A percentile compares a stretch with the other conserved stretches of the same genome.
phyloP scores from a whole-genome alignment of 352 stramenopile genomes.

The Globisporangium uncinulatum region DNA sequence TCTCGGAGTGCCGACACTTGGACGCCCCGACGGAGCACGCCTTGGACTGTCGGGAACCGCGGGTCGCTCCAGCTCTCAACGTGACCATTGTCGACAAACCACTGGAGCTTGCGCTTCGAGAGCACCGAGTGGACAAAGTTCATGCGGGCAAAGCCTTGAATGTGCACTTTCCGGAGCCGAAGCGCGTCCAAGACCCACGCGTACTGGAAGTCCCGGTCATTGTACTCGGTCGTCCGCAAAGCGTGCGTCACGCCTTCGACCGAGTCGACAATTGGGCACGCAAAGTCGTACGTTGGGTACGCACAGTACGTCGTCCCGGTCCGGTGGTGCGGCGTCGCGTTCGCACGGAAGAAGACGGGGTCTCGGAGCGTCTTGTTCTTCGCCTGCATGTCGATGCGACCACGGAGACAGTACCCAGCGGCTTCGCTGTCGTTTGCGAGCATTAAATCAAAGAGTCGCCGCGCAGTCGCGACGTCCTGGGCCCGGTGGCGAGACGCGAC shows the following conservation, averaged over 20 bases:
- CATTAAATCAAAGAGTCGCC: slow-evolving; percentile 97
- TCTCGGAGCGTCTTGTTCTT: slow-evolving; percentile 89
- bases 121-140: slow-evolving; percentile 99
- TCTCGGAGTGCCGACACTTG: slow-evolving; percentile 92
- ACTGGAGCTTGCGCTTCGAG: slow-evolving; percentile 98
- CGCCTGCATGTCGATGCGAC: slow-evolving; percentile 94
- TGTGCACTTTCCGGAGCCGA: slow-evolving; percentile 72
- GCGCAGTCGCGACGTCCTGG: slow-evolving; percentile 72
- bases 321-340: slow-evolving; percentile 82
- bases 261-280: slow-evolving; percentile 98
- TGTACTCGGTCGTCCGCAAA: slow-evolving; percentile 99
- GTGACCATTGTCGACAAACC: slow-evolving; percentile 97
- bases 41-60: slow-evolving; percentile 98
- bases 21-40: slow-evolving; percentile 94
- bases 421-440: slow-evolving; percentile 86
- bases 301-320: slow-evolving; percentile 97
- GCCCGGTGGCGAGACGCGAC: slow-evolving; percentile 90
- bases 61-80: slow-evolving; percentile 98
- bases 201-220: slow-evolving; percentile 98
- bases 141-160: slow-evolving; percentile 96
- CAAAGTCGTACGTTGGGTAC: slow-evolving; percentile 99
- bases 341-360: slow-evolving; percentile 85
- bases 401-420: slow-evolving; percentile 74
- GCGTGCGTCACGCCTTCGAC: slow-evolving; percentile 99
- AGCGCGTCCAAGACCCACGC: slow-evolving; percentile 92